phyloP scores from a whole-genome alignment of 177 flowering plant species.

The Vitis hybrid region DNA sequence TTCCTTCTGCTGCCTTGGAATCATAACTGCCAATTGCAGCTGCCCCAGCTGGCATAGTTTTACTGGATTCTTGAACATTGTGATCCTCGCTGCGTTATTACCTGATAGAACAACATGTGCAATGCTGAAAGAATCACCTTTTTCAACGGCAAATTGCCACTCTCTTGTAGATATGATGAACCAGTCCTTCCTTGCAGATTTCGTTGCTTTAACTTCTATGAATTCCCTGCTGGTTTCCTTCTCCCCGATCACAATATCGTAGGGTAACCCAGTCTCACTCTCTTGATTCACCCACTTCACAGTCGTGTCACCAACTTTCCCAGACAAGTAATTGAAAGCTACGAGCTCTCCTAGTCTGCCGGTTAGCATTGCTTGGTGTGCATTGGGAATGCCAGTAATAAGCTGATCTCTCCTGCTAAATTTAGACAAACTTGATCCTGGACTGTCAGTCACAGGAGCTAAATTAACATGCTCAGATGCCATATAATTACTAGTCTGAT shows the following conservation, averaged over 20 bases:
- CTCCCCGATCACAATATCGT: conserved; percentile 59
- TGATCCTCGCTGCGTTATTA: conserved; percentile 44
- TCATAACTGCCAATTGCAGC: conserved; percentile 60
- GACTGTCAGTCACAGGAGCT: conserved; percentile 13
- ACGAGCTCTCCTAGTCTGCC: conserved; percentile 75
- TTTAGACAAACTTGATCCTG: conserved; percentile 10
- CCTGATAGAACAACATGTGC: conserved; percentile 57
- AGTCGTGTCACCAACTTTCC: conserved; percentile 26
- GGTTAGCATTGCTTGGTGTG: conserved; percentile 42
- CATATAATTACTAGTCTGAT: conserved; percentile 4
- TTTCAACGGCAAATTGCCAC: conserved; percentile 82
- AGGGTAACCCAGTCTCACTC: conserved; percentile 79
- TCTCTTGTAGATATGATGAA: conserved; percentile 69
- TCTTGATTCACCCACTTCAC: conserved; percentile 83
- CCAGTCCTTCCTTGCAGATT: conserved; percentile 70
- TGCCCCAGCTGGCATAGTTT: conserved; percentile 55
- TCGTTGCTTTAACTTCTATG: conserved; percentile 92
- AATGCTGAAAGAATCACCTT: conserved; percentile 74
- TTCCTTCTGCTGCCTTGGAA: conserved; percentile 34
- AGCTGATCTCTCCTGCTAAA: conserved; percentile 43
- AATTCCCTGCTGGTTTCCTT: conserved; percentile 44
- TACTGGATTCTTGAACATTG: conserved; percentile 63
- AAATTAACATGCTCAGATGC: conserved; percentile 22
- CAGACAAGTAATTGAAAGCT: conserved; percentile 66
- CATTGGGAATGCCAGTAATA: conserved; percentile 34